phyloP scores from a whole-genome alignment of 495 filamentous ascomycete species.

The Geopyxis carbonaria region DNA sequence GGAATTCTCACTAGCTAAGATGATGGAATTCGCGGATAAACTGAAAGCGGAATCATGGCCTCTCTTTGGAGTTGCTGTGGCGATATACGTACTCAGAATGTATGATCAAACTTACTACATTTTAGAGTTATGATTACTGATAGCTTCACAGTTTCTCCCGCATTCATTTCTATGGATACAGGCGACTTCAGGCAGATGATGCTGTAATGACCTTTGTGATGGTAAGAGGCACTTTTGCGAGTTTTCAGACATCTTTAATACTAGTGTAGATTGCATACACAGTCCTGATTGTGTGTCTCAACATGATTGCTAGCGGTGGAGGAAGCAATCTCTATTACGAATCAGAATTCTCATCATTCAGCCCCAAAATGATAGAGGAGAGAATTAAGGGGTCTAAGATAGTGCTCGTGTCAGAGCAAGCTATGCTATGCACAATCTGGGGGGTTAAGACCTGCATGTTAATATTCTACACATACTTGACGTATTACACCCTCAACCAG shows the following conservation, averaged over 20 bases:
- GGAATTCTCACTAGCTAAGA: no score
- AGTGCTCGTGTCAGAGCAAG: conserved; percentile 32
- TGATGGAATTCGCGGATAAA: not conserved
- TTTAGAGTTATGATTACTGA: not conserved
- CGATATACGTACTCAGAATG: not conserved
- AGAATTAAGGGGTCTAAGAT: conserved; percentile 33
- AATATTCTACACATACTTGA: conserved; percentile 22
- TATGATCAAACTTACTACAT: not conserved
- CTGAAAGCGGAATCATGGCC: not conserved
- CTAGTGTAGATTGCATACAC: conserved; percentile 23
- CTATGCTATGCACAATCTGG: conserved; percentile 24
- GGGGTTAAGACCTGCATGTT: conserved; percentile 26
- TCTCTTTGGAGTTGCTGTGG: not conserved
- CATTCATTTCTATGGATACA: not conserved
- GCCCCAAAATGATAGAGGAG: conserved; percentile 26
- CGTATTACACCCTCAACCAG: no score
- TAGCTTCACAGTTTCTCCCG: not conserved
- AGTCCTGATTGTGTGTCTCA: conserved; percentile 29
- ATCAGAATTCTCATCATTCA: conserved; percentile 27
- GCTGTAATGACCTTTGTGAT: not conserved
- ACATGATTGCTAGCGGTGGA: conserved; percentile 30
- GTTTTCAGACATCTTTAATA: not conserved
- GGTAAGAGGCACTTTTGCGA: no score
- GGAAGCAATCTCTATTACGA: conserved; percentile 31
- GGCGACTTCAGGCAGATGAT: not conserved